A percentile compares a stretch with the other conserved stretches of the same genome.
phyloP scores from a whole-genome alignment of 495 filamentous ascomycete species.

The Chlorociboria aeruginascens region DNA sequence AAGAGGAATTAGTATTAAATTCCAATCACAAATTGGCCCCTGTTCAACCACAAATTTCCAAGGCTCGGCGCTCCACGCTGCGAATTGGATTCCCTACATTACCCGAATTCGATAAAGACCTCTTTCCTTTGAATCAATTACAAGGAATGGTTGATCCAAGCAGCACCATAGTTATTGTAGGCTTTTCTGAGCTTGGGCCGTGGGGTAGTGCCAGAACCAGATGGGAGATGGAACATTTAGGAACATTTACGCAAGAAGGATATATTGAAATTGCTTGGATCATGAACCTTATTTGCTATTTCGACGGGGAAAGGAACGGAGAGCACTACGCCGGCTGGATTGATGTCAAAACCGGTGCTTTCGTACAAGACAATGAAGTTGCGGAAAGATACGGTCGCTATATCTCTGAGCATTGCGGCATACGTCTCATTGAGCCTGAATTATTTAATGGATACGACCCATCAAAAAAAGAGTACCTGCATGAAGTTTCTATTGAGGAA shows the following conservation, averaged over 20 bases:
- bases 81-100: slow-evolving; percentile 83
- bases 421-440: slow-evolving; percentile 92
- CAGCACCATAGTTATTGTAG: slow-evolving; percentile 89
- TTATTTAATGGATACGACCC: slow-evolving; percentile 93
- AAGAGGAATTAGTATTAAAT: too few species aligned
- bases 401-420: slow-evolving; percentile 90
- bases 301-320: slow-evolving; percentile 77
- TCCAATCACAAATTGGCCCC: too few species aligned
- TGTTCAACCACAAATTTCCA: too few species aligned
- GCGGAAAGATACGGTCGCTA: slow-evolving; percentile 88
- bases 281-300: slow-evolving; percentile 95
- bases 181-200: slow-evolving; percentile 88
- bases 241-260: slow-evolving; percentile 95
- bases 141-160: slow-evolving; percentile 96
- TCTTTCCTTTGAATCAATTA: slow-evolving; percentile 73
- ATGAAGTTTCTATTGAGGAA: slow-evolving; percentile 90
- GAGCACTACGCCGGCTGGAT: slow-evolving; percentile 96
- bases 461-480: slow-evolving; percentile 89
- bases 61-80: too few species aligned
- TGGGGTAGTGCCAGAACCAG: slow-evolving; percentile 95
- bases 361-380: slow-evolving; percentile 91
- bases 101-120: slow-evolving; percentile 65
- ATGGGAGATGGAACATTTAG: slow-evolving; percentile 97
- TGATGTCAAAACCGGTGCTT: slow-evolving; percentile 80
- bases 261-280: slow-evolving; percentile 99